These are phyloP conservation scores for Coriolopsis trogii DNA, from an alignment of 1,284 basidiomycete species.

Conservation along the genomic window DNA sequence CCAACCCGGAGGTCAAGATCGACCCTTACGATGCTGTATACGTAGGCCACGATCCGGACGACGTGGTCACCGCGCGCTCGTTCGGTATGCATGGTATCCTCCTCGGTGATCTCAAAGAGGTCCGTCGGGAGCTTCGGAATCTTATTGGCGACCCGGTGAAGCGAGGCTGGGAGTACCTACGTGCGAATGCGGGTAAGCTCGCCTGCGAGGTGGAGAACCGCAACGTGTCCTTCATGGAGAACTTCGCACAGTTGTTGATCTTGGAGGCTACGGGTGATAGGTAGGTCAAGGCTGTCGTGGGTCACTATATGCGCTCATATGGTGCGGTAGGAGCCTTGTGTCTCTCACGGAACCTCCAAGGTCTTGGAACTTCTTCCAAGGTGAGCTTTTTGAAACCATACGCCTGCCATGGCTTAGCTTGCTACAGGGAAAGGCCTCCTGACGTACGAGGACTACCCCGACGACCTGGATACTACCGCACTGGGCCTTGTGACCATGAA, in stretches of 20 bases:
- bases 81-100: slow-evolving; percentile 52
- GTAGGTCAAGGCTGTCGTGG: slow-evolving; percentile 27
- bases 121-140: slow-evolving; percentile 45
- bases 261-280: slow-evolving; percentile 48
- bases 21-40: slow-evolving; percentile 46
- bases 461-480: slow-evolving; percentile 42
- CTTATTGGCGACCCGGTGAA: slow-evolving; percentile 45
- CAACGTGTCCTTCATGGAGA: slow-evolving; percentile 45
- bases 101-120: slow-evolving; percentile 41
- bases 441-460: slow-evolving; percentile 41
- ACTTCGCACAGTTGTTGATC: slow-evolving; percentile 54
- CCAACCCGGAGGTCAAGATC: slow-evolving; percentile 33
- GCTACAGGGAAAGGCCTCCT: slow-evolving; percentile 35
- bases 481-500: slow-evolving; percentile 8
- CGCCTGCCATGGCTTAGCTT: not conserved
- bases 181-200: slow-evolving; percentile 40
- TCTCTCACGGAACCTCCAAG: slow-evolving; percentile 40
- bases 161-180: slow-evolving; percentile 42
- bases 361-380: slow-evolving; percentile 38
- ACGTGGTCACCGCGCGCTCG: slow-evolving; percentile 52
- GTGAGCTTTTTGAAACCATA: not conserved
- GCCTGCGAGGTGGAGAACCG: slow-evolving; percentile 43
- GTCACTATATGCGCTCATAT: not conserved
- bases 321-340: slow-evolving; percentile 39
- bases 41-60: slow-evolving; percentile 56